Base-by-base conservation (phyloP, 306 rosid species). In the Calophaca sinica region DNA sequence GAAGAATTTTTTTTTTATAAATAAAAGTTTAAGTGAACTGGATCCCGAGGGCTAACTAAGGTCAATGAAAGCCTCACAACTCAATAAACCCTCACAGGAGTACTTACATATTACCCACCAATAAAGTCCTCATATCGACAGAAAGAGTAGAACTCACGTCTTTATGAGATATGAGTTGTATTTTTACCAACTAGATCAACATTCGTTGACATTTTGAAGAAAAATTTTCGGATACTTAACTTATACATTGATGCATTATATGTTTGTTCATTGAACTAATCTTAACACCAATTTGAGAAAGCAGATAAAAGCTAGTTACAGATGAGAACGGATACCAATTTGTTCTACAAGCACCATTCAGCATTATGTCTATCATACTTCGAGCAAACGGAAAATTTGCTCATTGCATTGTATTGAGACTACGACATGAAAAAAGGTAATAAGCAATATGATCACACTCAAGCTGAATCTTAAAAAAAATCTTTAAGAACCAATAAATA, bases 401-500 rank as follows among this genome's bases (percentile, higher is more conserved):
- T 58, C n/a, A 68, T 53, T 48, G 52, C 80, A 20, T 58, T 62
- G 73, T 39, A 69, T 54, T 9, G 75, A 60, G 50, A 26, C 20
- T 39, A 52, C 7, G 61, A 46, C 77, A 46, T 31, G 8, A 62
- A 78, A 62, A 20, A 41, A 62, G 50, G 15, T 52, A 63, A 48
- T 59, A 33, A 64, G 26, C 39, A 70, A 70, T 62, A 62, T 35
- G 9, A 76, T 70, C 85, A 70, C 85, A 77, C 79, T 64, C 75
- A 81, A 63, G 64, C 70, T 32, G 57, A 48, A 72, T 57, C 64
- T 77, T 41, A 20, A 50, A 38, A 14, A 62, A 74, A 49, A 76
- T 70, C 61, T 77, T 67, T 49, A 41, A 70, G 26, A 82, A 71
- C 79, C 79, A 76, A 77, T 65, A 71, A 82, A 82, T 76, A 46